These are phyloP conservation scores for Scheffersomyces segobiensis DNA, from an alignment of 1,139 yeast species.

Conservation along the genomic window DNA sequence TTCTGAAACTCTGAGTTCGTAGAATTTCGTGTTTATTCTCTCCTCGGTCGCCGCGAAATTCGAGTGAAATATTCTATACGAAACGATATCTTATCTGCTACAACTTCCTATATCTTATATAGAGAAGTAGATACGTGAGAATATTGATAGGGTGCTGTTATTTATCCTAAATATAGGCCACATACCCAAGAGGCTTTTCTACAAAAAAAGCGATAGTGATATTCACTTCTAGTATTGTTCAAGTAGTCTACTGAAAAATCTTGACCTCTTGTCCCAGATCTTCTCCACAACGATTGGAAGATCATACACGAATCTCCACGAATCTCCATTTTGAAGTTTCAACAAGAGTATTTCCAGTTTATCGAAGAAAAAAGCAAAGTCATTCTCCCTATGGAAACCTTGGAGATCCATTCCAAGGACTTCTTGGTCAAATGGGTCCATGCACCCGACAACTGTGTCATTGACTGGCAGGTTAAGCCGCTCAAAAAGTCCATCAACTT, in stretches of 20 bases:
- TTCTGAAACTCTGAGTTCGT: neutral
- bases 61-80: neutral
- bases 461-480: slow-evolving; percentile 84
- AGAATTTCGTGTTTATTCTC: neutral
- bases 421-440: slow-evolving; percentile 90
- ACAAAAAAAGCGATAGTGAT: neutral
- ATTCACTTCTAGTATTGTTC: neutral
- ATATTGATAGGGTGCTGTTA: neutral
- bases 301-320: neutral
- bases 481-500: slow-evolving; percentile 77
- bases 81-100: neutral
- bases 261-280: neutral
- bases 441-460: slow-evolving; percentile 63
- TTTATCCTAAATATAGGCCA: too few species aligned
- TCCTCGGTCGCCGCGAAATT: neutral
- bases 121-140: neutral
- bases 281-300: neutral
- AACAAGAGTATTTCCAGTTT: too few species aligned
- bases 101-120: too few species aligned
- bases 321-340: too few species aligned
- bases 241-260: neutral
- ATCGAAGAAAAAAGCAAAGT: neutral
- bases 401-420: slow-evolving; percentile 87
- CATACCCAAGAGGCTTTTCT: neutral
- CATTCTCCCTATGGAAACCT: slow-evolving; percentile 61